A percentile compares a stretch with the other conserved stretches of the same genome.
phyloP scores from a whole-genome alignment of 495 filamentous ascomycete genomes.

The Acidomyces sp. region DNA sequence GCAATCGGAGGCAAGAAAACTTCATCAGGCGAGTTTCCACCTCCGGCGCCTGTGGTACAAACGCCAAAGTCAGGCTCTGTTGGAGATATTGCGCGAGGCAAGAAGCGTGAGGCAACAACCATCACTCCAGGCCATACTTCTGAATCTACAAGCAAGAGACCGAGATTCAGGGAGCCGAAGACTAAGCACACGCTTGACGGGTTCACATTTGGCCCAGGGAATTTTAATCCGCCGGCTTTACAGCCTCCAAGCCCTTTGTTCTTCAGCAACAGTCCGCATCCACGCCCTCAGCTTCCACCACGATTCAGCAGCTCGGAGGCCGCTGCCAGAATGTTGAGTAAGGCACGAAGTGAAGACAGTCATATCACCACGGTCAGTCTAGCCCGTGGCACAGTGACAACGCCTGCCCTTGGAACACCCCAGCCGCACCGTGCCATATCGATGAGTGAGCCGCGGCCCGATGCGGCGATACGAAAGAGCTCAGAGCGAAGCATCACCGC shows the following conservation, averaged over 20 bases:
- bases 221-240: slow-evolving; percentile 8
- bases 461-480: slow-evolving; percentile 24
- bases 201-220: slow-evolving; percentile 4
- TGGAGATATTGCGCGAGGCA: no score
- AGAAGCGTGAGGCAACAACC: no score
- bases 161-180: slow-evolving; percentile 2
- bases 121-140: no score
- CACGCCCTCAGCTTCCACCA: slow-evolving; percentile 36
- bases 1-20: no score
- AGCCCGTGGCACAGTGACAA: slow-evolving; percentile 44
- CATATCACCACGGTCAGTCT: slow-evolving; percentile 50
- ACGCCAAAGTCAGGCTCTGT: no score
- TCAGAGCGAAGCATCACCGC: slow-evolving; percentile 27
- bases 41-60: no score
- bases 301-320: slow-evolving; percentile 43
- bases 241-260: slow-evolving; percentile 42
- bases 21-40: no score
- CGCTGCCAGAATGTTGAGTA: slow-evolving; percentile 46
- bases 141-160: no score
- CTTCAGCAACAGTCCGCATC: slow-evolving; percentile 40
- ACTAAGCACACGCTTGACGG: slow-evolving; percentile 13
- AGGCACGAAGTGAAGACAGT: slow-evolving; percentile 37
- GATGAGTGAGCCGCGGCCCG: slow-evolving; percentile 26
- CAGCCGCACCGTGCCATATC: no score
- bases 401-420: slow-evolving; percentile 21